Percentiles rank a stretch among this genome's conserved stretches.
Evolutionary conservation across 2,329 filamentous ascomycete genomes (phyloP).

Genomic region (Hymenoscyphus occultus): DNA sequence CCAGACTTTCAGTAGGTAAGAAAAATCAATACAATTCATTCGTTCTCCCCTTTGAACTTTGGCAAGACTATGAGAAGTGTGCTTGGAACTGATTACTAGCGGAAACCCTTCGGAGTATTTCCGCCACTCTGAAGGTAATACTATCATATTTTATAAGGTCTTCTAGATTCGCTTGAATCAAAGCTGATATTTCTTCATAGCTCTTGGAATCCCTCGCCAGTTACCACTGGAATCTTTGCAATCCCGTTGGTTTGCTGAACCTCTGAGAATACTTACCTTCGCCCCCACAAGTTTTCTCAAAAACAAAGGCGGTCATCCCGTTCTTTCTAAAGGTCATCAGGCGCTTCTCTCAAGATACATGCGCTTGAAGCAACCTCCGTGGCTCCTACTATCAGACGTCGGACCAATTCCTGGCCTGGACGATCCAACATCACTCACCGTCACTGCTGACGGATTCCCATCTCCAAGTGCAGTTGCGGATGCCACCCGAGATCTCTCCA

Average conservation of each 20-base stretch:
- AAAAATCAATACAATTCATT: constrained; percentile 33
- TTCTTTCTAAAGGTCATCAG: constrained; percentile 60
- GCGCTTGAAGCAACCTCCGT: constrained; percentile 60
- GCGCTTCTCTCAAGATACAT: constrained; percentile 60
- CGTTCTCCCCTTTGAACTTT: constrained; percentile 19
- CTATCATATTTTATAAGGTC: constrained; percentile 17
- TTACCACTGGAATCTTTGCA: constrained; percentile 60
- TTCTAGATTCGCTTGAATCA: neutral
- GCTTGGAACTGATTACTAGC: constrained; percentile 15
- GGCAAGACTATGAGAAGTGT: constrained; percentile 10
- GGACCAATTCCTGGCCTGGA: constrained; percentile 46
- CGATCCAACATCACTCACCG: constrained; percentile 31
- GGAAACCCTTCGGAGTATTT: constrained; percentile 31
- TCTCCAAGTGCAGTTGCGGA: constrained; percentile 44
- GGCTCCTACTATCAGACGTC: constrained; percentile 61
- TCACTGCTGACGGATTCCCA: constrained; percentile 35
- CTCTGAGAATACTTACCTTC: constrained; percentile 60
- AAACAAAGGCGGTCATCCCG: constrained; percentile 60
- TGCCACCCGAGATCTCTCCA: constrained; percentile 36
- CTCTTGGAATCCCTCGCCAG: constrained; percentile 53
- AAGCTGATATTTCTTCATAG: constrained; percentile 30
- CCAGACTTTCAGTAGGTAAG: constrained; percentile 81
- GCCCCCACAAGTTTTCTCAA: constrained; percentile 52
- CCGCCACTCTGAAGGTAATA: constrained; percentile 31
- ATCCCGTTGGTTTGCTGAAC: constrained; percentile 67